phyloP scores from a whole-genome alignment of 495 filamentous ascomycete species.

The Hypoxylon cercidicola region DNA sequence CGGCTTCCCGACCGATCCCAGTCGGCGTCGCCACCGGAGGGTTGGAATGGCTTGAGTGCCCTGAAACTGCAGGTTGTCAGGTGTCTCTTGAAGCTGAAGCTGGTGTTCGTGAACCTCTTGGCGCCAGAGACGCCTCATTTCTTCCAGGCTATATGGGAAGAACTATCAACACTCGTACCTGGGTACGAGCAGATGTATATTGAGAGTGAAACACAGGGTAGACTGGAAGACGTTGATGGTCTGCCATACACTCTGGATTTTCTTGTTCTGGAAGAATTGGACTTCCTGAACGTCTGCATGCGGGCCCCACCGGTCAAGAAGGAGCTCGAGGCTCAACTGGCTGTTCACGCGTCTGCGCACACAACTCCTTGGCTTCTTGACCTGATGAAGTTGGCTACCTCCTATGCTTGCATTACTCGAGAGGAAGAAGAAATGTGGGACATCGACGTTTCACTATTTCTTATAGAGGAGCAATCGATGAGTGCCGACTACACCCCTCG shows the following conservation, averaged over 20 bases:
- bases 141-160: constrained; percentile 88
- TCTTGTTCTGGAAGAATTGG: constrained; percentile 89
- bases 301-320: constrained; percentile 85
- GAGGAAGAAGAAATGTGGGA: constrained; percentile 97
- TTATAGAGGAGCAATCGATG: constrained; percentile 93
- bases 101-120: constrained; percentile 83
- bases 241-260: constrained; percentile 97
- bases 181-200: constrained; percentile 86
- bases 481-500: constrained; percentile 97
- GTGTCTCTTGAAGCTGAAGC: constrained; percentile 89
- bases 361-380: constrained; percentile 80
- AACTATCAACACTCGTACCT: constrained; percentile 74
- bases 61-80: constrained; percentile 92
- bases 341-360: constrained; percentile 63
- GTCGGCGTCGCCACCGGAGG: constrained; percentile 52
- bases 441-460: constrained; percentile 92
- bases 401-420: constrained; percentile 88
- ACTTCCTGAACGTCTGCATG: constrained; percentile 89
- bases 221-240: constrained; percentile 88
- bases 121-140: constrained; percentile 79
- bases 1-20: constrained; percentile 67
- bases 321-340: constrained; percentile 79
- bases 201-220: constrained; percentile 81
- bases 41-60: constrained; percentile 81
- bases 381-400: constrained; percentile 80